A percentile compares a stretch with the other conserved stretches of the same genome.
Conservation (phyloP, 2,329 filamentous ascomycete species). For the Samsoniella hepiali region DNA sequence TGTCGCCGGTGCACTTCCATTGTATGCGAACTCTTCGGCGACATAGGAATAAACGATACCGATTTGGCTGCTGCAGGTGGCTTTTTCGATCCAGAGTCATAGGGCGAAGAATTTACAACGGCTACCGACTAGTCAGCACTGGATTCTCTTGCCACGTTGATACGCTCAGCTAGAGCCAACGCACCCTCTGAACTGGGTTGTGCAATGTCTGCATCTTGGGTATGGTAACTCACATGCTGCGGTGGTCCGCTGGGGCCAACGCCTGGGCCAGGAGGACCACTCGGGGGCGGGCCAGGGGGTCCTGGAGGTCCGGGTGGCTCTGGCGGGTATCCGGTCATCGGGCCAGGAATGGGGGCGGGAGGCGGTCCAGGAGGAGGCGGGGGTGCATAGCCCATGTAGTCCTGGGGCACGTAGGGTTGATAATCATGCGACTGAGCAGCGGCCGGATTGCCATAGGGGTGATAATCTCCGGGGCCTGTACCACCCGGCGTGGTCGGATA, state of each 20-base stretch:
- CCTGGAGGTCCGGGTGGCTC: slow-evolving; percentile 23
- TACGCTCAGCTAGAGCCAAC: slow-evolving; percentile 26
- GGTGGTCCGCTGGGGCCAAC: slow-evolving; percentile 28
- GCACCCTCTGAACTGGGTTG: slow-evolving; percentile 35
- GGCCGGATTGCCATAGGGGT: slow-evolving; percentile 36
- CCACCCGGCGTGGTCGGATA: slow-evolving; percentile 33
- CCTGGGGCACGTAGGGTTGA: slow-evolving; percentile 41
- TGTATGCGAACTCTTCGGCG: slow-evolving; percentile 46
- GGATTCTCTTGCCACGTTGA: not conserved
- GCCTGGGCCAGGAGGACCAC: slow-evolving; percentile 34
- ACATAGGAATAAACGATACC: slow-evolving; percentile 48
- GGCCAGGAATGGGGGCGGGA: slow-evolving; percentile 17
- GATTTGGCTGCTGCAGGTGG: slow-evolving; percentile 33
- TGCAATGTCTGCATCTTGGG: slow-evolving; percentile 27
- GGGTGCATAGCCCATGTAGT: slow-evolving; percentile 41
- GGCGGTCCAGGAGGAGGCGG: slow-evolving; percentile 37
- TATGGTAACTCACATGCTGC: slow-evolving; percentile 44
- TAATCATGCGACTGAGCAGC: slow-evolving; percentile 36
- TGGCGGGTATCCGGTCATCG: slow-evolving; percentile 26
- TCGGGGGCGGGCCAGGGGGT: slow-evolving; percentile 28
- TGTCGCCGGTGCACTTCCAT: slow-evolving; percentile 40
- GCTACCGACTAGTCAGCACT: slow-evolving; percentile 29
- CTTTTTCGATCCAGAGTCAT: not conserved
- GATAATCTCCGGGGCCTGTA: slow-evolving; percentile 29
- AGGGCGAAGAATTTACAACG: slow-evolving; percentile 25